Conservation (phyloP, 2,329 filamentous ascomycete species). For the Aspergillus sp. region DNA sequence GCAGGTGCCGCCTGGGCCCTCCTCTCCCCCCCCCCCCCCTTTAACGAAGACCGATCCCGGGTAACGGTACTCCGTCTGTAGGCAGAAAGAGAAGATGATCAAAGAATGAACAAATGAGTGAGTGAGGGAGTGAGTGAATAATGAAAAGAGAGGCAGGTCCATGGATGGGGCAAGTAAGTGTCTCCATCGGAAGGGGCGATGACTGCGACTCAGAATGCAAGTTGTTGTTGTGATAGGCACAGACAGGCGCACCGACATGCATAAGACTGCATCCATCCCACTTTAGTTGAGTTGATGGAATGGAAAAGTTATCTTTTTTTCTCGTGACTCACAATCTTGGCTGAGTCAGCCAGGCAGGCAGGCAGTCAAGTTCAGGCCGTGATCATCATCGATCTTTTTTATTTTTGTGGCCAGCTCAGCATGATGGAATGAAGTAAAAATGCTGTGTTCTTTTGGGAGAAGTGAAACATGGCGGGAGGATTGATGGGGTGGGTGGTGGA, state of each 20-base stretch:
- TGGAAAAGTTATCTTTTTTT: not conserved
- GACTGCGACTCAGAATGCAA: not conserved
- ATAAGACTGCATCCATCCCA: not conserved
- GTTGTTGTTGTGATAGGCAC: not conserved
- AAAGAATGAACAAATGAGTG: not conserved
- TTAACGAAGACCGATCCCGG: not conserved
- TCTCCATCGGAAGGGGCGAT: no score
- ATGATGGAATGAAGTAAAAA: no score
- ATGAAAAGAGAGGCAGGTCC: no score
- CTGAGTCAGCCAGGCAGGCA: not conserved
- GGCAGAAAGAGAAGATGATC: not conserved
- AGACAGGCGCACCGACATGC: not conserved
- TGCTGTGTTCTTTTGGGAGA: no score
- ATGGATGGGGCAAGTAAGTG: not conserved
- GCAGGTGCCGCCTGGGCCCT: constrained; percentile 7
- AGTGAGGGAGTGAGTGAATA: not conserved
- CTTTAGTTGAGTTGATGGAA: no score
- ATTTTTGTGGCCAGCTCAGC: no score
- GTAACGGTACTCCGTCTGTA: not conserved
- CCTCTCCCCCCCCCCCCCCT: not conserved
- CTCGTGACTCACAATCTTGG: not conserved
- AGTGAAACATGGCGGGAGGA: no score
- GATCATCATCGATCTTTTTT: no score
- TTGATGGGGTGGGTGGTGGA: no score
- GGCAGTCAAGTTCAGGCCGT: no score